Conservation (phyloP, 805 yeast species). For the Teunomyces funiuensis region DNA sequence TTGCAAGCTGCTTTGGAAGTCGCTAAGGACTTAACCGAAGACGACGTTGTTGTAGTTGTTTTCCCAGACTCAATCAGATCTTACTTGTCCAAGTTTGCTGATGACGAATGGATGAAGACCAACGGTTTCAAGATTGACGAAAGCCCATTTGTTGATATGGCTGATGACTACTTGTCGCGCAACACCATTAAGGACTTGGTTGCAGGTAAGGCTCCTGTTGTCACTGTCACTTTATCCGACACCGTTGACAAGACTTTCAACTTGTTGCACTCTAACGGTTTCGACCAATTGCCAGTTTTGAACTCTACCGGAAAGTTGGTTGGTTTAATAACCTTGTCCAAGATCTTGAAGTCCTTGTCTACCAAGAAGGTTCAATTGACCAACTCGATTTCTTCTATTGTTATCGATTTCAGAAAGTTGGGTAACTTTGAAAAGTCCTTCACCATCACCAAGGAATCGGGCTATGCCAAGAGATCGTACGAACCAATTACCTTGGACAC, state of each 20-base stretch:
- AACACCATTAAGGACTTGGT: slow-evolving; percentile 65
- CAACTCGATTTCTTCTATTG: slow-evolving; percentile 56
- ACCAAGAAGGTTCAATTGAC: slow-evolving; percentile 56
- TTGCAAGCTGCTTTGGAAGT: slow-evolving; percentile 75
- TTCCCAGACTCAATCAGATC: slow-evolving; percentile 88
- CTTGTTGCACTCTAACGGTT: slow-evolving; percentile 70
- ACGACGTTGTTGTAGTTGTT: slow-evolving; percentile 74
- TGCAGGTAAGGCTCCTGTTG: slow-evolving; percentile 69
- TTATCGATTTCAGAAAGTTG: slow-evolving; percentile 73
- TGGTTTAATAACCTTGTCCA: slow-evolving; percentile 77
- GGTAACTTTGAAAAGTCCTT: slow-evolving; percentile 65
- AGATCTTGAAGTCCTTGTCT: slow-evolving; percentile 65
- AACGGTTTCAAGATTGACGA: slow-evolving; percentile 62
- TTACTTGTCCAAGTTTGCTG: slow-evolving; percentile 82
- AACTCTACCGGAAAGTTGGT: slow-evolving; percentile 57
- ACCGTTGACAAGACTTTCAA: slow-evolving; percentile 64
- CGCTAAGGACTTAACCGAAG: slow-evolving; percentile 65
- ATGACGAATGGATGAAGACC: slow-evolving; percentile 85
- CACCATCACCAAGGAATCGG: slow-evolving; percentile 55
- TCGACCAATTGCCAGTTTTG: slow-evolving; percentile 83
- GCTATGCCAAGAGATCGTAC: slow-evolving; percentile 64
- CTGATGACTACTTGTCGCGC: slow-evolving; percentile 39
- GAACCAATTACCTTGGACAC: slow-evolving; percentile 65
- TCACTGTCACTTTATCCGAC: slow-evolving; percentile 62
- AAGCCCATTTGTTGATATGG: slow-evolving; percentile 39